A percentile compares a stretch with the other conserved stretches of the same genome.
Conservation (phyloP, 176 grass and related monocot species). For the Oryza nivara region DNA sequence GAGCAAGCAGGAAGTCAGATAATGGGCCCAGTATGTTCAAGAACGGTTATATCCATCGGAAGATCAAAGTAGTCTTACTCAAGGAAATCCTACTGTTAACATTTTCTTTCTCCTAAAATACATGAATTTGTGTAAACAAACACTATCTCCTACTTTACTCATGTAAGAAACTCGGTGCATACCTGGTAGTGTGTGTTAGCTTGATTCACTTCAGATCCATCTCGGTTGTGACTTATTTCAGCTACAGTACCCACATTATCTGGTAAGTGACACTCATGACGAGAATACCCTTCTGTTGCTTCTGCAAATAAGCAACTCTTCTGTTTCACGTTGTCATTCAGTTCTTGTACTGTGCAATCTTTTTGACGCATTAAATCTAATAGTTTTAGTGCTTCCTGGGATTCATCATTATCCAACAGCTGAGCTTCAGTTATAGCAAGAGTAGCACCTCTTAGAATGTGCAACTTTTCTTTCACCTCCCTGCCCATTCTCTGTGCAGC, state of each 20-base stretch:
- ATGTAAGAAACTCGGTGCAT: conserved; percentile 19
- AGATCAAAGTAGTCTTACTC: not conserved
- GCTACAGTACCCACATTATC: conserved; percentile 30
- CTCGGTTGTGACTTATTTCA: conserved; percentile 22
- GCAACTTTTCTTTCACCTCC: conserved; percentile 73
- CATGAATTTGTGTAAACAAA: not conserved
- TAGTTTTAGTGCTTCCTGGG: conserved; percentile 45
- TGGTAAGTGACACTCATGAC: conserved; percentile 22
- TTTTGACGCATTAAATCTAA: conserved; percentile 42
- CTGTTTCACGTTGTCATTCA: conserved; percentile 34
- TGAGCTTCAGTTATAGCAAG: conserved; percentile 82
- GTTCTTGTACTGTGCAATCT: conserved; percentile 43
- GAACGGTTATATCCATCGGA: not conserved
- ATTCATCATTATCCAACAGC: conserved; percentile 55
- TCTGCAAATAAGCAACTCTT: conserved; percentile 31
- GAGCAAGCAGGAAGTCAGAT: not conserved
- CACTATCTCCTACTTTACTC: conserved; percentile 15
- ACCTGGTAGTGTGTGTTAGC: conserved; percentile 51
- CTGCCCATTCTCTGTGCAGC: conserved; percentile 59
- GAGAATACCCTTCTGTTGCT: conserved; percentile 34
- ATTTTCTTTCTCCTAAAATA: not conserved
- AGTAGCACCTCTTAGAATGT: conserved; percentile 78
- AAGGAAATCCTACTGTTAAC: conserved; percentile 23
- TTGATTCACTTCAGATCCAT: conserved; percentile 28
- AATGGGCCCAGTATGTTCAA: not conserved